phyloP scores from a whole-genome alignment of 2,329 filamentous ascomycete species.

The Cytospora piceae region DNA sequence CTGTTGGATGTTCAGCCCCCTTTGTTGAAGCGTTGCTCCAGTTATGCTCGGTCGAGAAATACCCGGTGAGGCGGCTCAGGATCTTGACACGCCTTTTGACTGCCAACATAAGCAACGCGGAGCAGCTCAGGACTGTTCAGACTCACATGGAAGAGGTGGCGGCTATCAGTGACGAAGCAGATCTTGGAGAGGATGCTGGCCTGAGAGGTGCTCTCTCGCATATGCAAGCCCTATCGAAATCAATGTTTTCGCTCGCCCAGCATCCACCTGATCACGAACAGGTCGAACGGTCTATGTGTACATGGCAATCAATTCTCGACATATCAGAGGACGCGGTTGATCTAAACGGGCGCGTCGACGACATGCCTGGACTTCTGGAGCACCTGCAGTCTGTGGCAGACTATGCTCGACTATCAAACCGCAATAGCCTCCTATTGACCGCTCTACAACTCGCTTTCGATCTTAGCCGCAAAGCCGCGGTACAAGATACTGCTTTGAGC shows the following conservation, averaged over 20 bases:
- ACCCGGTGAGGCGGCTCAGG: slow-evolving; percentile 57
- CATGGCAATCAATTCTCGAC: slow-evolving; percentile 50
- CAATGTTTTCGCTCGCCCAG: slow-evolving; percentile 48
- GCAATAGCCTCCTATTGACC: slow-evolving; percentile 49
- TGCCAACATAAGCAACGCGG: slow-evolving; percentile 51
- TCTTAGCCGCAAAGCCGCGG: slow-evolving; percentile 44
- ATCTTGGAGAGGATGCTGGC: slow-evolving; percentile 49
- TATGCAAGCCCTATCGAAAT: slow-evolving; percentile 50
- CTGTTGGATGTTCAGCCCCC: slow-evolving; percentile 45
- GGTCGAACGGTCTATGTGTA: slow-evolving; percentile 43
- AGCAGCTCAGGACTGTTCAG: slow-evolving; percentile 45
- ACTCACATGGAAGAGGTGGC: slow-evolving; percentile 45
- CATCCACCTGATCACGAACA: slow-evolving; percentile 41
- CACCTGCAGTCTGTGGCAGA: slow-evolving; percentile 56
- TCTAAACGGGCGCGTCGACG: slow-evolving; percentile 51
- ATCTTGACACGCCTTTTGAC: slow-evolving; percentile 54
- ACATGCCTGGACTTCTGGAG: slow-evolving; percentile 52
- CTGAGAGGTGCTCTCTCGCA: slow-evolving; percentile 53
- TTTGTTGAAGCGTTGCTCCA: slow-evolving; percentile 52
- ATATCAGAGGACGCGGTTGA: slow-evolving; percentile 45
- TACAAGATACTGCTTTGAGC: slow-evolving; percentile 10
- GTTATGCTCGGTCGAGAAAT: slow-evolving; percentile 53
- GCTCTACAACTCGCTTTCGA: slow-evolving; percentile 51
- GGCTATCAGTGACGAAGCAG: slow-evolving; percentile 41
- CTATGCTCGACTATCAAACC: slow-evolving; percentile 55